Conservation (phyloP, 768 basidiomycete species). For the Sutorius australiensis region DNA sequence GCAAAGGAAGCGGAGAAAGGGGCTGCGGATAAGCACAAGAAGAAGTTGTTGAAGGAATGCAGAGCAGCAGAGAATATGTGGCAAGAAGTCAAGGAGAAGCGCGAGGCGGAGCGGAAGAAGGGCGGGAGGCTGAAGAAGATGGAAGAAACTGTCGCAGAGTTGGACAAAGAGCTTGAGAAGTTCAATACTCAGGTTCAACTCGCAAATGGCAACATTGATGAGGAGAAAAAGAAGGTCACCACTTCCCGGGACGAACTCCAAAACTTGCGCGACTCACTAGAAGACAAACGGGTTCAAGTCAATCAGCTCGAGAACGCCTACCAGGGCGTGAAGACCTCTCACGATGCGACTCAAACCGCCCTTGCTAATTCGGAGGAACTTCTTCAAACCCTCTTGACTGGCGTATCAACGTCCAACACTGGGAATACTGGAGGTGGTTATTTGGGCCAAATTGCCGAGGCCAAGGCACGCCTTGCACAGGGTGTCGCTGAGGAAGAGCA, state of each 20-base stretch:
- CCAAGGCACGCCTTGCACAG: slow-evolving; percentile 69
- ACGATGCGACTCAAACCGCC: slow-evolving; percentile 55
- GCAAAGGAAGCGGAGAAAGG: slow-evolving; percentile 48
- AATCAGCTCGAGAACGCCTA: slow-evolving; percentile 52
- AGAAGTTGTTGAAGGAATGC: slow-evolving; percentile 50
- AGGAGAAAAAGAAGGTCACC: slow-evolving; percentile 65
- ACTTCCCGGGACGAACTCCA: slow-evolving; percentile 52
- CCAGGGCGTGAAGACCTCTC: slow-evolving; percentile 62
- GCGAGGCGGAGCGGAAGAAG: slow-evolving; percentile 87
- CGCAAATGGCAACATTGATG: slow-evolving; percentile 66
- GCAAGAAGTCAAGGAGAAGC: slow-evolving; percentile 61
- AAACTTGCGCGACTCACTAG: slow-evolving; percentile 56
- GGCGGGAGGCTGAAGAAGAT: slow-evolving; percentile 88
- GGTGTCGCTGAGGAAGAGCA: slow-evolving; percentile 84
- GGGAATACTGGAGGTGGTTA: slow-evolving; percentile 84
- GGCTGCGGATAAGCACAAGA: slow-evolving; percentile 42
- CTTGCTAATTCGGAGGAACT: slow-evolving; percentile 82
- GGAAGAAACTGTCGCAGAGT: slow-evolving; percentile 71
- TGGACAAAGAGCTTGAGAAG: slow-evolving; percentile 80
- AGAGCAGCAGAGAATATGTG: slow-evolving; percentile 66
- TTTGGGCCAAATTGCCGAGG: slow-evolving; percentile 92
- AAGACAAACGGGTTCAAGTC: slow-evolving; percentile 60
- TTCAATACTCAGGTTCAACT: slow-evolving; percentile 83
- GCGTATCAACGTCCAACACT: slow-evolving; percentile 67
- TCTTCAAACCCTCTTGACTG: slow-evolving; percentile 92